Conservation (phyloP, 2,329 filamentous ascomycete genomes). For the Botrytis aclada region DNA sequence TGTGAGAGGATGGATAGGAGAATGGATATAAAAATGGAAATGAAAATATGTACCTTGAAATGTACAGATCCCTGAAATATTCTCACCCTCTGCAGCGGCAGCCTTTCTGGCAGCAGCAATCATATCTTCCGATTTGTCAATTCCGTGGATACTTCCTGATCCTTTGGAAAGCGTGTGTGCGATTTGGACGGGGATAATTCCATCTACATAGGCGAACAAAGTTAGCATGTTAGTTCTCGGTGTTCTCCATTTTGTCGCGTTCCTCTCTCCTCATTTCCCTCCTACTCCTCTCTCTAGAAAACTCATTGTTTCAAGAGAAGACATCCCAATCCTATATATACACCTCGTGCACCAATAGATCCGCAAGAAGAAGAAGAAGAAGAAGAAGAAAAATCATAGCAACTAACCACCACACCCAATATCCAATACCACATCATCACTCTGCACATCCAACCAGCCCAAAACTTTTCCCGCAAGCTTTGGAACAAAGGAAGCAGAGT, state of each 20-base stretch:
- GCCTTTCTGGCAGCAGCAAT: conserved; percentile 49
- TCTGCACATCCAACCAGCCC: conserved; percentile 55
- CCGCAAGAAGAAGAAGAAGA: too few species aligned
- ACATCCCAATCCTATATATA: not conserved
- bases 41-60: conserved; percentile 28
- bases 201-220: conserved; percentile 45
- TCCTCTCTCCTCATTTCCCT: accelerated
- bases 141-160: conserved; percentile 50
- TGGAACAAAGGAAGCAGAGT: conserved; percentile 62
- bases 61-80: conserved; percentile 25
- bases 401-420: conserved; percentile 54
- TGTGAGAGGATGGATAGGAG: not conserved
- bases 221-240: not conserved
- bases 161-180: conserved; percentile 47
- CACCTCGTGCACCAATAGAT: not conserved
- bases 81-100: conserved; percentile 23
- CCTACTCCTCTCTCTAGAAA: not conserved
- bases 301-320: not conserved
- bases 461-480: conserved; percentile 58
- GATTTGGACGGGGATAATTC: conserved; percentile 55
- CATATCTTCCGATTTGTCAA: conserved; percentile 59
- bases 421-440: conserved; percentile 58
- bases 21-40: not conserved
- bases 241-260: accelerated
- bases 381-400: too few species aligned